Conservation (phyloP, 495 filamentous ascomycete species). For the Neohortaea acidophila region DNA sequence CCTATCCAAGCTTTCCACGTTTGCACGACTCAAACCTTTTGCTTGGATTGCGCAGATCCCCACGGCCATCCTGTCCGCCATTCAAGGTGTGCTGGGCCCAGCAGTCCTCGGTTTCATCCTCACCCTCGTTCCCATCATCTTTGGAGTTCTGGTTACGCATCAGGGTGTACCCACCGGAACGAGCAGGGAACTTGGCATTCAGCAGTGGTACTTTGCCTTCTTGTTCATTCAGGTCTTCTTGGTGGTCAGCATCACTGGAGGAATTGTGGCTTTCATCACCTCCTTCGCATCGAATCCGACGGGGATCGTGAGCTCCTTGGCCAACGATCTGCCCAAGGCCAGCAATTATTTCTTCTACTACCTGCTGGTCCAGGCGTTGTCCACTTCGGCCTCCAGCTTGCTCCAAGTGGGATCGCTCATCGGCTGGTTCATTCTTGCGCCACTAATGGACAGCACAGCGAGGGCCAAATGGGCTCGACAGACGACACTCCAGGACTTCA, state of each 20-base stretch:
- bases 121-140: slow-evolving; percentile 60
- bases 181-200: slow-evolving; percentile 63
- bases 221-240: slow-evolving; percentile 92
- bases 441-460: slow-evolving; percentile 70
- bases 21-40: slow-evolving; percentile 52
- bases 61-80: slow-evolving; percentile 46
- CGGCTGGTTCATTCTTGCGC: slow-evolving; percentile 65
- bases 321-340: slow-evolving; percentile 68
- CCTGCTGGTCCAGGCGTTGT: slow-evolving; percentile 87
- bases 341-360: slow-evolving; percentile 98
- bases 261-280: slow-evolving; percentile 51
- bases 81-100: slow-evolving; percentile 79
- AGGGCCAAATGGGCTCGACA: slow-evolving; percentile 80
- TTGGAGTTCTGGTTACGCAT: slow-evolving; percentile 55
- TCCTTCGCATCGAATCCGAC: slow-evolving; percentile 41
- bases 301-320: slow-evolving; percentile 47
- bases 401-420: slow-evolving; percentile 67
- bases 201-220: slow-evolving; percentile 88
- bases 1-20: slow-evolving; percentile 55
- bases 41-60: slow-evolving; percentile 52
- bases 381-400: slow-evolving; percentile 75
- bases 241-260: slow-evolving; percentile 77
- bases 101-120: slow-evolving; percentile 65
- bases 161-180: slow-evolving; percentile 77
- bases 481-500: slow-evolving; percentile 57